Evolutionary conservation across 2,329 filamentous ascomycete genomes (phyloP).

Genomic region (Trematosphaeria pertusa): DNA sequence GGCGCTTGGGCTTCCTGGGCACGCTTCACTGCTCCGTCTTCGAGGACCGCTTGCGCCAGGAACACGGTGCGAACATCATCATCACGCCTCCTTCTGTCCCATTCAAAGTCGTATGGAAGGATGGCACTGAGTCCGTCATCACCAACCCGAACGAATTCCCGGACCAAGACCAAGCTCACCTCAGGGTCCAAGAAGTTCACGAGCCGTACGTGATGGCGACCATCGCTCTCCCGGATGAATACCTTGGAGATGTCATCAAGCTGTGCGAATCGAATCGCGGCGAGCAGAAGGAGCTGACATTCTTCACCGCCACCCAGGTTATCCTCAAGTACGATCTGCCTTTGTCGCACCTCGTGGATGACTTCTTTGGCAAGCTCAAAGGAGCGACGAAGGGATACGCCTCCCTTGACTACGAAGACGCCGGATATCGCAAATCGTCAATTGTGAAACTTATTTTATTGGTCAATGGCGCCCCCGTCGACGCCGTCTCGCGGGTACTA

Average conservation of each 20-base stretch:
- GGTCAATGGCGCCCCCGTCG: conserved; percentile 91
- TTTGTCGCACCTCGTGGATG: conserved; percentile 88
- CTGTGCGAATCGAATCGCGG: conserved; percentile 90
- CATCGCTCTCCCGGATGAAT: conserved; percentile 91
- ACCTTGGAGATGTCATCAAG: conserved; percentile 92
- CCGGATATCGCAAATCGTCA: conserved; percentile 80
- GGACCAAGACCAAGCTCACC: conserved; percentile 66
- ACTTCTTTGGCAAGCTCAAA: conserved; percentile 97
- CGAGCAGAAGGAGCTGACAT: conserved; percentile 84
- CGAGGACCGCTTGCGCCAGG: conserved; percentile 90
- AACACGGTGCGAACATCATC: conserved; percentile 93
- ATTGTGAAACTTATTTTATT: conserved; percentile 90
- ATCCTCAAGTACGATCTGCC: conserved; percentile 93
- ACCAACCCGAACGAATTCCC: conserved; percentile 90
- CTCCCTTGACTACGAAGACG: conserved; percentile 94
- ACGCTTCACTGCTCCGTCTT: conserved; percentile 99
- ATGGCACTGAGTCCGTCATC: conserved; percentile 79
- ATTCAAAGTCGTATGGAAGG: conserved; percentile 80
- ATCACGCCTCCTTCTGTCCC: conserved; percentile 96
- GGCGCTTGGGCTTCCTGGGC: conserved; percentile 93
- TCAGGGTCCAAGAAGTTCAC: conserved; percentile 66
- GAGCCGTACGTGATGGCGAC: conserved; percentile 83
- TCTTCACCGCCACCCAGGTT: conserved; percentile 90
- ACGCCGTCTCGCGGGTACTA: conserved; percentile 90
- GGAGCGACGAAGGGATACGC: conserved; percentile 94